Evolutionary conservation across 257 asterid genomes (phyloP).

Genomic region (Penstemon eatonii): DNA sequence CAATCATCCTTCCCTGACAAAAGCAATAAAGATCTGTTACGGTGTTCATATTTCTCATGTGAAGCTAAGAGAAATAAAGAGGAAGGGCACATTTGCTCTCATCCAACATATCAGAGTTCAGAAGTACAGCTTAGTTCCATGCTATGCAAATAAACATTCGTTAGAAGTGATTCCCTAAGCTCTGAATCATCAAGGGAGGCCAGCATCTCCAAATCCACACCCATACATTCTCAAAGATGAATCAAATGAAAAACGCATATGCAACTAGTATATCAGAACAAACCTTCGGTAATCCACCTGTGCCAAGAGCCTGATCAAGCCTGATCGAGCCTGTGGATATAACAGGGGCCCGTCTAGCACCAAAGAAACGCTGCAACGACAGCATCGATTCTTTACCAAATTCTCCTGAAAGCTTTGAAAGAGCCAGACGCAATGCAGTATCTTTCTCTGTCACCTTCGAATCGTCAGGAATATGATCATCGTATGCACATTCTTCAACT

Average conservation of each 20-base stretch:
- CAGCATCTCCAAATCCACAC: not conserved
- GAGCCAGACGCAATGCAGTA: constrained; percentile 69
- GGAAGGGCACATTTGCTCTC: not conserved
- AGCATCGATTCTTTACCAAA: constrained; percentile 83
- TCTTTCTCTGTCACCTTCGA: constrained; percentile 62
- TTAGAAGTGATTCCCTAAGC: not conserved
- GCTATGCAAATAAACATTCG: not conserved
- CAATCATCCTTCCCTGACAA: constrained; percentile 86
- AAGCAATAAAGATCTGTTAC: constrained; percentile 30
- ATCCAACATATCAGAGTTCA: not conserved
- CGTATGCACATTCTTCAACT: constrained; percentile 60
- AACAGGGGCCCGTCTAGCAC: constrained; percentile 75
- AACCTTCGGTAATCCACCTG: constrained; percentile 97
- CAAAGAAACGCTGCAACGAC: constrained; percentile 80
- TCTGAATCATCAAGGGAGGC: not conserved
- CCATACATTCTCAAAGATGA: not conserved
- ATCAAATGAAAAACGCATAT: constrained; percentile 2
- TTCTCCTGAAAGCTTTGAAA: constrained; percentile 65
- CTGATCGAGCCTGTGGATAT: constrained; percentile 87
- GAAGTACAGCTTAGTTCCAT: constrained; percentile 1
- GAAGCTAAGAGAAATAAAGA: constrained; percentile 7
- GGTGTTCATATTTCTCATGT: constrained; percentile 5
- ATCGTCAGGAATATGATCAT: constrained; percentile 64
- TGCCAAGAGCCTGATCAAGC: constrained; percentile 91
- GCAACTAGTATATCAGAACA: constrained; percentile 22